Evolutionary conservation across 2,329 filamentous ascomycete genomes (phyloP), one percentile per base, ranked within the genome.

Genomic region (Aspergillus caelatus): DNA sequence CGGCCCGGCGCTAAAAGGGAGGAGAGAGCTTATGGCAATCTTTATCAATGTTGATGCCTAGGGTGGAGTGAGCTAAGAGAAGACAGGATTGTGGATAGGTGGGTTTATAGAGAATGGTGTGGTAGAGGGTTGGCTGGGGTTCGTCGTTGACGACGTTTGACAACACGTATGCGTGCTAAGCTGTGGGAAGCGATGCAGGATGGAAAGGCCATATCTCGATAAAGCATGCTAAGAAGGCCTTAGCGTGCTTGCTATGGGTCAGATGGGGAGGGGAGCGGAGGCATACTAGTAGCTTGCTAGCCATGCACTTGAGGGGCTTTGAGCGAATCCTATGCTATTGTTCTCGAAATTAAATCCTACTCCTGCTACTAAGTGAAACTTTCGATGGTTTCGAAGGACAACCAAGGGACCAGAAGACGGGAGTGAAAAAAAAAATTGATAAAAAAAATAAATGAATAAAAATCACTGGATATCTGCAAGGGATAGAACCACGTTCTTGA

Each of bases 401-500:
- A 54, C 21, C 48, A 14, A 43, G 48, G 58, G 58, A 43, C 30
- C 39, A 36, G 4, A 59, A 21, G 21, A 50, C 21, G 26, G 28
- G 26, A 16, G 7, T 32, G 23, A 53, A 53, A n/a, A 36, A 58
- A 48, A 41, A 26, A 50, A 23, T n/a, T 32, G 39, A 32, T 41
- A 10, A 16, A 52, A 23, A 36, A 39, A 34, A 23, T 12, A 52
- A 53, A 50, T 16, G 41, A 50, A 48, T 12, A 28, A 32, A 46
- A 7, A 34, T 21, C 26, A 50, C n/a, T 57, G 32, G 34, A 41
- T 10, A 54, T 48, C 60, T 43, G 48, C 60, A 62, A 58, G 48
- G 60, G 56, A 58, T 56, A 43, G 30, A 55, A 48, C 60, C 60
- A 62, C 60, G 60, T 62, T 62, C 53, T 62, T 58, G 60, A 62